Evolutionary conservation across 306 rosid genomes (phyloP), one percentile per base, ranked within the genome.

Genomic region (Cicer cuneatum): DNA sequence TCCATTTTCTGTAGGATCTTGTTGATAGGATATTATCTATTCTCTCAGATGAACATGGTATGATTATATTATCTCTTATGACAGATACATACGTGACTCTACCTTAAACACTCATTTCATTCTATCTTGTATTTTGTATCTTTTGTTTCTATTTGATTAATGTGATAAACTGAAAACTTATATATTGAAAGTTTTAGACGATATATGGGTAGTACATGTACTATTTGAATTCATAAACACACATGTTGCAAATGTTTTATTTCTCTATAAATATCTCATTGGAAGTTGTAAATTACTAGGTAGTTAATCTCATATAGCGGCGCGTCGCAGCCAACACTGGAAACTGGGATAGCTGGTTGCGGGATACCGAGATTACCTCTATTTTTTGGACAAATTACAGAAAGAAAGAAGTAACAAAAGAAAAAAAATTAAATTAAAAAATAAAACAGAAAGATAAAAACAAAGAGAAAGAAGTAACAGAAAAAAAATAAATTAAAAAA

Each of bases 41-140:
- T 80, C 77, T 94, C 80, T 83, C 96, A 49, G 97, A 94, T 56
- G 98, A 89, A 7, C 92, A 89, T 87, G 97, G 99, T 92, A 86
- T 38, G 73, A 53, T 67, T 52, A 24, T 47, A 16, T 29, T 61
- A 63, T 72, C 60, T 80, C 52, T 11, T n/a, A 24, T 61, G 54
- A 35, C 8, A 4, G 8, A 19, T 69, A 10, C 73, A n/a, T 2
- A 19, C 29, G 6, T 24, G 78, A 18, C 40, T 66, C 43, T 19
- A 62, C 15, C 63, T 45, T 68, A 54, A 57, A 41, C 51, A 69
- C 53, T 67, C 49, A n/a, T 41, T 14, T 61, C 13, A 13, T 54
- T 42, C 19, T 39, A 14, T 58, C 46, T 53, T 59, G 68, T n/a
- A 66, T 42, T 58, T 49, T 57, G 62, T 69, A 10, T 62, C 39